Percentiles rank a stretch among this genome's conserved stretches.
Conservation (phyloP, 2,329 filamentous ascomycete species). For the Reticulascus tulasneorum region DNA sequence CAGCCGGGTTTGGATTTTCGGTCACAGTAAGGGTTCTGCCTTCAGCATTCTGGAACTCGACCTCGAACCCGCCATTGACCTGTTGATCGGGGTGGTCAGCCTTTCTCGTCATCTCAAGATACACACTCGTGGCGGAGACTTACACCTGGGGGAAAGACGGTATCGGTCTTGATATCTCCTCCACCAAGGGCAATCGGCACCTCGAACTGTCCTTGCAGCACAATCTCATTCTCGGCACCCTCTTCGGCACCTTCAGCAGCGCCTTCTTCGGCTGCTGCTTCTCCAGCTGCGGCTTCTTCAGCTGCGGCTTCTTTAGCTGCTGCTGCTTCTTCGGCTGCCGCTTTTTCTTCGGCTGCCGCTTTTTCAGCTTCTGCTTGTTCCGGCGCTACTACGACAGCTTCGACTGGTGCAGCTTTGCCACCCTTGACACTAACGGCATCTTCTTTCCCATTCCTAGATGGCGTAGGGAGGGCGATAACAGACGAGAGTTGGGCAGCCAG, state of each 20-base stretch:
- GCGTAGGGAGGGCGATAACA: no score
- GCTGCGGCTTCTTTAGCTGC: constrained; percentile 4
- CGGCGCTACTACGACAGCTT: no score
- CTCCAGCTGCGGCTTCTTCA: constrained; percentile 2
- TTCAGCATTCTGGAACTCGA: constrained; percentile 32
- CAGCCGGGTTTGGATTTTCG: constrained; percentile 29
- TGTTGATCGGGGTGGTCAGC: not conserved
- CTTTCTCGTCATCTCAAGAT: no score
- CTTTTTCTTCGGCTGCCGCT: not conserved
- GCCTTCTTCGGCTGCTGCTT: constrained; percentile 7
- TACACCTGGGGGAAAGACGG: constrained; percentile 28
- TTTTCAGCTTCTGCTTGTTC: no score
- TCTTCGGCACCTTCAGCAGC: constrained; percentile 9
- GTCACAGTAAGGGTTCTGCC: constrained; percentile 30
- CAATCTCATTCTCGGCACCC: constrained; percentile 23
- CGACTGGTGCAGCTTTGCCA: no score
- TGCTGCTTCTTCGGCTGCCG: not conserved
- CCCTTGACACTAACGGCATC: no score
- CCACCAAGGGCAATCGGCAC: constrained; percentile 23
- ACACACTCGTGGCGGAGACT: constrained; percentile 12
- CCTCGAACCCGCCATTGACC: constrained; percentile 30
- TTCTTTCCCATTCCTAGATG: no score
- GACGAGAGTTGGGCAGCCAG: no score
- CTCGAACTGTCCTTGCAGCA: constrained; percentile 25
- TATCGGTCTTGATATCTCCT: constrained; percentile 28